These are phyloP conservation scores for Ensete glaucum DNA, from an alignment of 176 grass and related monocot genomes.

Conservation along the genomic window DNA sequence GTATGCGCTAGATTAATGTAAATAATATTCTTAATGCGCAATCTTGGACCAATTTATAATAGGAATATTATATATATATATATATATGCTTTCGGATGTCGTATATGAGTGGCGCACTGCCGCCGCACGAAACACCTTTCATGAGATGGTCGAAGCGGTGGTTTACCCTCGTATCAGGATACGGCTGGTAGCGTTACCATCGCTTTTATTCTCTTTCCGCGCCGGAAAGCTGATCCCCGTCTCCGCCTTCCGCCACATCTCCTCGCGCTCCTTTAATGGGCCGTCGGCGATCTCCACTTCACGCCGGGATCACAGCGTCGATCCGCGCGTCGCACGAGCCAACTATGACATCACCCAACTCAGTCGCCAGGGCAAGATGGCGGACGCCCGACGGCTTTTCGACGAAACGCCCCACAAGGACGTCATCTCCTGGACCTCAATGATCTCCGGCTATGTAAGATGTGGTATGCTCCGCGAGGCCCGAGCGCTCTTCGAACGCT, in stretches of 20 bases:
- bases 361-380: slow-evolving; percentile 8
- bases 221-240: neutral
- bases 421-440: slow-evolving; percentile 23
- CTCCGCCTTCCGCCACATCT: neutral
- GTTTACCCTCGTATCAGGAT: neutral
- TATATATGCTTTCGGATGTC: too few species aligned
- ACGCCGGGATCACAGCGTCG: neutral
- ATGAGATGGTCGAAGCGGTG: neutral
- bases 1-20: too few species aligned
- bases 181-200: neutral
- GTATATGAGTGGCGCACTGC: too few species aligned
- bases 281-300: neutral
- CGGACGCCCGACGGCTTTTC: slow-evolving; percentile 15
- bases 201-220: neutral
- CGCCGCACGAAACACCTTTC: neutral
- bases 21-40: too few species aligned
- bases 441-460: slow-evolving; percentile 19
- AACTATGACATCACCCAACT: slow-evolving; percentile 12
- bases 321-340: slow-evolving; percentile 6
- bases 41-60: too few species aligned
- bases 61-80: too few species aligned
- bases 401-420: slow-evolving; percentile 18
- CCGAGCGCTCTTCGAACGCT: slow-evolving; percentile 8
- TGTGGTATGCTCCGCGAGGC: slow-evolving; percentile 23
- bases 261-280: neutral